Percentiles rank a stretch among this genome's conserved stretches.
Evolutionary conservation across 257 asterid species (phyloP).

Genomic region (Ocimum tenuiflorum): DNA sequence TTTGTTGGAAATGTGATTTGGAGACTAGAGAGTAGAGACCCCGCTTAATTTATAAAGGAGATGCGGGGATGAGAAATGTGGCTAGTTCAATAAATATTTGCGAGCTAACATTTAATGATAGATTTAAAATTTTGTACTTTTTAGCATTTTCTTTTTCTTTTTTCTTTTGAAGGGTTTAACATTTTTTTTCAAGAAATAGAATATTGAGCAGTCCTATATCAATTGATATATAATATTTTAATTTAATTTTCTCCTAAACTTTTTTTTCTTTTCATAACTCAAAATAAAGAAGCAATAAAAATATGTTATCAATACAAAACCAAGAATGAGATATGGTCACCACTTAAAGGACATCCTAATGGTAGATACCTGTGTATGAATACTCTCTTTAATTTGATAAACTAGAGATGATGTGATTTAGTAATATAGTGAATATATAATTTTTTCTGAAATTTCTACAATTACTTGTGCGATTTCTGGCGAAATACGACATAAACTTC

Average conservation of each 20-base stretch:
- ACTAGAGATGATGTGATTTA: constrained; percentile 14
- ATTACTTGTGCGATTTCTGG: background rate
- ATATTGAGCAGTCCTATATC: background rate
- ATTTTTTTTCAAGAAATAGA: background rate
- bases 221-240: no score
- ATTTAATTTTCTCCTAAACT: no score
- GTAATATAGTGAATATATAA: background rate
- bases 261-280: no score
- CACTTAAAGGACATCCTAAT: no score
- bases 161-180: background rate
- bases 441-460: background rate
- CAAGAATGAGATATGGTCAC: background rate
- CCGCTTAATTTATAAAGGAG: background rate
- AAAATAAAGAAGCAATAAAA: no score
- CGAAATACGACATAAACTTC: background rate
- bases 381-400: constrained; percentile 20
- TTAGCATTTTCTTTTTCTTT: no score
- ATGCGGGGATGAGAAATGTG: background rate
- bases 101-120: background rate
- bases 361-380: no score
- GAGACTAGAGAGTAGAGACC: background rate
- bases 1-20: no score
- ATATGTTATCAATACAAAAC: no score
- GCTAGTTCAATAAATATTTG: background rate
- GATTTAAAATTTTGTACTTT: background rate